Base-by-base conservation (phyloP, 1,139 yeast genomes). In the Nakaseomyces bracarensis region DNA sequence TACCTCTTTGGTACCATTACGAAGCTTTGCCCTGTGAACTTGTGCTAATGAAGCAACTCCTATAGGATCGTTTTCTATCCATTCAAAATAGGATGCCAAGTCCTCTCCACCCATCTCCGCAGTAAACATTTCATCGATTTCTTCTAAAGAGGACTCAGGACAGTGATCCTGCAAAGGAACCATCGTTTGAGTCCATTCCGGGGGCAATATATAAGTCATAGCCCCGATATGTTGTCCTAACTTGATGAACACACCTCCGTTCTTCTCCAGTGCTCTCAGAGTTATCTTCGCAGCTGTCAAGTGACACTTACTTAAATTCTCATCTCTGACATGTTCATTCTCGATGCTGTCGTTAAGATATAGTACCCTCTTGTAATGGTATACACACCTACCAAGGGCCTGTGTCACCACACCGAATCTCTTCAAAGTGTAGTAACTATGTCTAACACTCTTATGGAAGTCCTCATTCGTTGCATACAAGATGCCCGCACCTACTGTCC, bases 31-130 rank as follows among this genome's bases (percentile, higher is more conserved):
- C 35, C 71, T 67, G 63, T 91, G 98, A 8, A 91, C 99, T 58
- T 91, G 99, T 0, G 98, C 98, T 51, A 91, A 69, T 1, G 96
- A 85, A 0, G 98, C 98, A 11, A 87, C 95, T 1, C 98, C 99
- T 35, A 91, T 77, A 0, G 99, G 98, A 13, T 62, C 65, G 18
- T 38, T 30, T 15, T 38, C 28, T 27, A 27, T 28, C 0, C 75
- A 72, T 49, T 82, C 75, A 59, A 91, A 85, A 25, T 73, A 76
- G 10, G 67, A 61, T 59, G 91, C 91, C 33, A 78, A 50, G 1
- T 83, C 93, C 1, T 69, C 50, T n/a, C 64, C 57, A 1, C 84
- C 86, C 52, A 83, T 66, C 58, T 91, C 99, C 2, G 63, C 59
- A 37, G 61, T 54, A 54, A 91, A 78, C 82, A 91, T 74, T 11